Evolutionary conservation across 345 rosid species (phyloP), one percentile per base, ranked within the genome.

Genomic region (Reutealis trisperma): DNA sequence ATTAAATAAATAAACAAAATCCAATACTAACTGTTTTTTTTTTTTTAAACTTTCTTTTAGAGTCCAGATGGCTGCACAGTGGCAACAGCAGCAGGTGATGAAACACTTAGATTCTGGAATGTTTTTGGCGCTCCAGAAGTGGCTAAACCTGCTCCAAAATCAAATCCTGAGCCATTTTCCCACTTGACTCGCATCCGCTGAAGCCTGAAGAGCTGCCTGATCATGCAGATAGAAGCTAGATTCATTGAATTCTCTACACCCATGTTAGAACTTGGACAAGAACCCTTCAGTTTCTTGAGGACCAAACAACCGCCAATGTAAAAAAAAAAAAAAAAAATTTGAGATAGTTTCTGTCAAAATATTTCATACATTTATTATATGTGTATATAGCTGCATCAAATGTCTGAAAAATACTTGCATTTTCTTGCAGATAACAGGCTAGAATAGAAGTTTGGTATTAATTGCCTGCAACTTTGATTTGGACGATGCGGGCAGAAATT

Each of bases 1-100:
- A 27, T 27, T 27, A 27, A 5, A 3, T 13, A 54, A 54, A 54
- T 37, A 37, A 37, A 37, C 41, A 54, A 54, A 15, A 6, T 54
- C 21, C 7, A 18, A 63, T 63, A 30, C 30, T 63, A 14, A 27
- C 34, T 63, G 21, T 19, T 30, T 27, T 62, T 12, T 2, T 61
- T 13, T 1, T 63, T 41, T n/a, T n/a, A n/a, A 30, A 27, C n/a
- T 14, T 62, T 30, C 34, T 25, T 25, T 10, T 5, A 87, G 88
- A 89, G 95, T 68, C 95, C 95, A 11, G 93, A 91, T 87, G 90
- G 95, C 52, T 86, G 85, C 78, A 87, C 92, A 1, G 94, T 90
- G 11, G 96, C 96, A 32, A 81, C 96, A 19, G 96, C 94, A n/a
- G 93, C 93, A 47, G 91, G 87, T 54, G 94, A 91, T 25, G 96